phyloP scores from a whole-genome alignment of 192 early-diverging fungal species.

The Backusella morwellensis region DNA sequence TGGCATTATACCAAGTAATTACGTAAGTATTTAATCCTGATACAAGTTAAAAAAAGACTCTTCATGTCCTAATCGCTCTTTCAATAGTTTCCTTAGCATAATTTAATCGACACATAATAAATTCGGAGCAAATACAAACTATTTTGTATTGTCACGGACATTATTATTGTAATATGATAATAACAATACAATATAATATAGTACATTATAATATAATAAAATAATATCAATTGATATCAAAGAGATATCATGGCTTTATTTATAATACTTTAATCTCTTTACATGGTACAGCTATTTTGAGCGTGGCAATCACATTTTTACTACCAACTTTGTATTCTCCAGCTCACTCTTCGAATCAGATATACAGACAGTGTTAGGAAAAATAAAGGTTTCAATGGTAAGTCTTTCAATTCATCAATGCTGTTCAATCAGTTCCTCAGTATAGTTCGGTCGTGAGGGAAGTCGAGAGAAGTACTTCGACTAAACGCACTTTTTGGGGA shows the following conservation, averaged over 20 bases:
- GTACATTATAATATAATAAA: background rate
- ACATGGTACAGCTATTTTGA: too few relatives aligned
- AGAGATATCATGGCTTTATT: background rate
- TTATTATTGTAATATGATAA: background rate
- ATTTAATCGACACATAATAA: background rate
- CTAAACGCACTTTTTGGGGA: too few relatives aligned
- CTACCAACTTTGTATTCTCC: too few relatives aligned
- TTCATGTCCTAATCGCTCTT: background rate
- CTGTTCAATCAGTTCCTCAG: too few relatives aligned
- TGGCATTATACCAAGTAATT: slow-evolving; percentile 94
- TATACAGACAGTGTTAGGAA: too few relatives aligned
- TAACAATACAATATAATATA: background rate
- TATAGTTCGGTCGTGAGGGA: too few relatives aligned
- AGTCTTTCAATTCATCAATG: too few relatives aligned
- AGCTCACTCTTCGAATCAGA: too few relatives aligned
- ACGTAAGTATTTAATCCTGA: slow-evolving; percentile 29
- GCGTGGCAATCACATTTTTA: too few relatives aligned
- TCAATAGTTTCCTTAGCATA: background rate
- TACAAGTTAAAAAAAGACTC: too few relatives aligned
- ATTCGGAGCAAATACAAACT: background rate
- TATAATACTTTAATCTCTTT: background rate
- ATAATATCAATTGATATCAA: background rate
- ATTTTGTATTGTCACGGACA: slow-evolving; percentile 2
- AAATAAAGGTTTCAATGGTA: too few relatives aligned
- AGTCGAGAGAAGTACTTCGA: too few relatives aligned